Percentiles rank a stretch among this genome's conserved stretches.
These are phyloP conservation scores for Kwoniella sp. DNA, from an alignment of 768 basidiomycete genomes.

Conservation along the genomic window DNA sequence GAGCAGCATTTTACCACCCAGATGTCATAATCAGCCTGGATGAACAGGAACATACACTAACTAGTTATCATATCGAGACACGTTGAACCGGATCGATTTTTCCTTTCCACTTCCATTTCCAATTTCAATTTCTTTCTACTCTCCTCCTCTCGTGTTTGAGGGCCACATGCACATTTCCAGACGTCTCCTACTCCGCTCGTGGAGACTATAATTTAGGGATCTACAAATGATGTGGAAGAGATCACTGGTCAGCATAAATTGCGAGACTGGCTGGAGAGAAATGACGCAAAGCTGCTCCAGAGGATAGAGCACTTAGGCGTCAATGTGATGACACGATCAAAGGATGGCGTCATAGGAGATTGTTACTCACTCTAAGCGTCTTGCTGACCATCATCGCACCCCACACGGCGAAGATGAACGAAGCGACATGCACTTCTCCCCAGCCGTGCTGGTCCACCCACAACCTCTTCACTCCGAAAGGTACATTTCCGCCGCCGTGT, in stretches of 20 bases:
- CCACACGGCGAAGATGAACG: constrained; percentile 79
- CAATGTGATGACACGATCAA: neutral
- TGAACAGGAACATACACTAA: neutral
- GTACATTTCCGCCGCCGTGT: constrained; percentile 65
- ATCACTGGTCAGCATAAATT: too few relatives aligned
- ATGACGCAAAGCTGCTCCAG: too few relatives aligned
- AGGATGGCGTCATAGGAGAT: too few relatives aligned
- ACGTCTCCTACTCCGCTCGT: neutral
- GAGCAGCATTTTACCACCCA: neutral
- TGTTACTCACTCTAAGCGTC: constrained; percentile 75
- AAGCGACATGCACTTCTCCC: constrained; percentile 75
- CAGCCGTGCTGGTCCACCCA: constrained; percentile 46
- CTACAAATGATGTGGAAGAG: too few relatives aligned
- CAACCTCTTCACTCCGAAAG: constrained; percentile 56
- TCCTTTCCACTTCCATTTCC: neutral
- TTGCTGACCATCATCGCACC: constrained; percentile 98
- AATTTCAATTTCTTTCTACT: neutral
- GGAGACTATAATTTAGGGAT: neutral
- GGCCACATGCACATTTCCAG: neutral
- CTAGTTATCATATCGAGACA: neutral
- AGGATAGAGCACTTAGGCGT: neutral
- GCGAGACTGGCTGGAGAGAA: too few relatives aligned
- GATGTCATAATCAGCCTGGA: neutral
- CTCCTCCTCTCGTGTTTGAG: neutral
- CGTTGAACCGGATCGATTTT: neutral